Evolutionary conservation across 805 yeast species (phyloP).

Genomic region (Suhomyces canberraensis): DNA sequence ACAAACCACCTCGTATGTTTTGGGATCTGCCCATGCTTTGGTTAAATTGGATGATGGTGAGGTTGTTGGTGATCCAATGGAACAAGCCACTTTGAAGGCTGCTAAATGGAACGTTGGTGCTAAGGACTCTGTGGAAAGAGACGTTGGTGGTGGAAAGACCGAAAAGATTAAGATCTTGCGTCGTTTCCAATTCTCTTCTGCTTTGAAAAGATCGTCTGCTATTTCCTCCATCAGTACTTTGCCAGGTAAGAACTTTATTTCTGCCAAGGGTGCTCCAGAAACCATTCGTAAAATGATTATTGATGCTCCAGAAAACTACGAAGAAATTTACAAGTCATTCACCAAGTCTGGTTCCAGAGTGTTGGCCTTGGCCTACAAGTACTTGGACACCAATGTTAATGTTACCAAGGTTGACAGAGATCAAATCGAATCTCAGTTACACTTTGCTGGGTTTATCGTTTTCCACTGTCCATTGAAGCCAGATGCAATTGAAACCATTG

Average conservation of each 20-base stretch:
- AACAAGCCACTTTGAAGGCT: constrained; percentile 88
- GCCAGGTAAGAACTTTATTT: constrained; percentile 56
- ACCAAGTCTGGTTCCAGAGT: constrained; percentile 97
- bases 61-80: constrained; percentile 99
- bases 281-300: constrained; percentile 77
- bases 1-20: constrained; percentile 59
- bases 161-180: constrained; percentile 71
- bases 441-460: constrained; percentile 88
- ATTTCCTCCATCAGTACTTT: constrained; percentile 56
- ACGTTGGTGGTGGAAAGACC: constrained; percentile 18
- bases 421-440: constrained; percentile 67
- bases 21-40: constrained; percentile 95
- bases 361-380: constrained; percentile 87
- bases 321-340: constrained; percentile 79
- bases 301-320: constrained; percentile 74
- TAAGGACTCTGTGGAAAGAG: constrained; percentile 65
- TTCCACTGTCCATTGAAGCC: constrained; percentile 96
- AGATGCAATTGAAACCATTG: constrained; percentile 87
- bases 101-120: constrained; percentile 80
- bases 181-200: constrained; percentile 95
- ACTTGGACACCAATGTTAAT: constrained; percentile 49
- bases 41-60: constrained; percentile 95
- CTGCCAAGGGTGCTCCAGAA: constrained; percentile 98
- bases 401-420: constrained; percentile 67
- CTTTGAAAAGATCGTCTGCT: constrained; percentile 91